Evolutionary conservation across 2,329 filamentous ascomycete species (phyloP), one percentile per base, ranked within the genome.

Genomic region (Magnaporthiopsis incrustans): DNA sequence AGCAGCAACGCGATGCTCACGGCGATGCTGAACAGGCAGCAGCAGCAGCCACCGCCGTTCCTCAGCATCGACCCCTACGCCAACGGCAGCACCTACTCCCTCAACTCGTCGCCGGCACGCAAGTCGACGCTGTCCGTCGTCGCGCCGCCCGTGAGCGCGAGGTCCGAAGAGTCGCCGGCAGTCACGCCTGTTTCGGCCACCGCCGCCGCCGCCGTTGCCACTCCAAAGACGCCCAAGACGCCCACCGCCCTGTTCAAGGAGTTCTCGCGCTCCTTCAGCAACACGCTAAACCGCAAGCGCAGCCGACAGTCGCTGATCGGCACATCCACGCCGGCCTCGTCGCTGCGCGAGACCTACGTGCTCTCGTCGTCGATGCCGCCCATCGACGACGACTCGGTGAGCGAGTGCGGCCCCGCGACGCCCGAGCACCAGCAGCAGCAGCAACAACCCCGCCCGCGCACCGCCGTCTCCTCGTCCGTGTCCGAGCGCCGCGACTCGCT

Each of bases 51-150:
- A 32, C 81, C 80, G 1, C 73, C 77, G 2, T 85, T 85, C 71
- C 77, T 86, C 26, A 78, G 74, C 71, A 79, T 82, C 66, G 83
- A 86, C 69, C 83, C 83, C 1, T 85, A 80, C 66, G 79, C 81
- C 27, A 71, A 72, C 50, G 72, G 71, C 61, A 77, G 75, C 70
- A 70, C 71, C 62, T 74, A 71, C 68, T 74, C 68, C 66, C 67
- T 74, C 22, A 53, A 15, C 60, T 18, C 60, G 5, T 50, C 60
- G 27, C 61, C 61, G 1, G 50, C 50, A 8, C 59, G 59, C 32
- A 60, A 25, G 33, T 60, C 59, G 11, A 15, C 59, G 18, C 32
- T 33, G 59, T 60, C 33, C 3, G 59, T 44, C 7, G 22, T n/a
- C 11, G 15, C 33, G n/a, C 38, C 59, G 30, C 30, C 30, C 22